Conservation (phyloP, 495 filamentous ascomycete genomes). For the Chaetomium tenue region DNA sequence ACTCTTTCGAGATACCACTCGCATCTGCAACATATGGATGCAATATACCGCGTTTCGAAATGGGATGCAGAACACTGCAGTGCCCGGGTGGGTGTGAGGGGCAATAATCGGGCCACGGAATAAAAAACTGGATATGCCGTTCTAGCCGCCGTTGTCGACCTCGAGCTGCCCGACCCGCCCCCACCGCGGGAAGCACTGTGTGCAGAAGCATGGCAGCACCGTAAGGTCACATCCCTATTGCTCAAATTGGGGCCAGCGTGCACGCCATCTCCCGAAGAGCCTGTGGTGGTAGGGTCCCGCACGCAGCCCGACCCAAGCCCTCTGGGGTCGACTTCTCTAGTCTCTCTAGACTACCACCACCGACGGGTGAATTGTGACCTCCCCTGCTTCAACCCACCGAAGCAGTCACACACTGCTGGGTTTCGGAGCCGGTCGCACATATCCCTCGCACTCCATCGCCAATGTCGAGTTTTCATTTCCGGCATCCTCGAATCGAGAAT, state of each 20-base stretch:
- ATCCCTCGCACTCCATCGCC: background rate
- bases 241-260: conserved; percentile 1
- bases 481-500: background rate
- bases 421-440: background rate
- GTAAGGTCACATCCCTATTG: background rate
- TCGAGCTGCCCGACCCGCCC: background rate
- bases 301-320: conserved; percentile 6
- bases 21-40: conserved; percentile 4
- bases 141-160: background rate
- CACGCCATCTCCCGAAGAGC: conserved; percentile 10
- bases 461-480: background rate
- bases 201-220: conserved; percentile 2
- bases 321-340: conserved; percentile 7
- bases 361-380: too few relatives aligned
- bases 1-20: background rate
- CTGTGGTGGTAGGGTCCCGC: background rate
- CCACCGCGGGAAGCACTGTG: conserved; percentile 1
- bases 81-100: background rate
- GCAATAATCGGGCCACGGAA: background rate
- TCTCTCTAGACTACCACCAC: too few relatives aligned
- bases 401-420: background rate
- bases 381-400: background rate
- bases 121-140: background rate
- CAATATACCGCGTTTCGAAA: conserved; percentile 2
- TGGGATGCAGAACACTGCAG: background rate